These are phyloP conservation scores for Paraconiothyrium brasiliense DNA, from an alignment of 2,329 filamentous ascomycete genomes.

Conservation along the genomic window DNA sequence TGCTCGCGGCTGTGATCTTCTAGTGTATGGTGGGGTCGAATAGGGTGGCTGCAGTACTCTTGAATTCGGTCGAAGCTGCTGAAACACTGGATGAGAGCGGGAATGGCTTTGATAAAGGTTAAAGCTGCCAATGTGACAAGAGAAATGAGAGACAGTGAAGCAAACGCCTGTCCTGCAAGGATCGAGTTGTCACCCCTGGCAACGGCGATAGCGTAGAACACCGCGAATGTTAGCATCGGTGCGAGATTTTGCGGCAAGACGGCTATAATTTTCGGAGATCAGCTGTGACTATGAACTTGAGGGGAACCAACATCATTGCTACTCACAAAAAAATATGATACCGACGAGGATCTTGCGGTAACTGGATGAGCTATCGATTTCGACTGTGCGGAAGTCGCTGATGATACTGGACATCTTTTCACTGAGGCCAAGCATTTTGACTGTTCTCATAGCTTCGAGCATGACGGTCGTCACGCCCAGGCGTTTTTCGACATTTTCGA, in stretches of 20 bases:
- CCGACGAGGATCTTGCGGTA: constrained; percentile 22
- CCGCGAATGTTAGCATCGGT: constrained; percentile 21
- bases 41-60: constrained; percentile 21
- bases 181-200: constrained; percentile 15
- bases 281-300: constrained; percentile 10
- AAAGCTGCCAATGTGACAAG: constrained; percentile 20
- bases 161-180: constrained; percentile 21
- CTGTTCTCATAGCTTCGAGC: constrained; percentile 17
- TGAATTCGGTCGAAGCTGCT: constrained; percentile 23
- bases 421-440: constrained; percentile 22
- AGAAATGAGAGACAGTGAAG: constrained; percentile 20
- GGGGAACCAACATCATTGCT: neutral
- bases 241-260: constrained; percentile 17
- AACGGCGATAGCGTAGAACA: constrained; percentile 16
- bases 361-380: constrained; percentile 17
- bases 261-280: constrained; percentile 4
- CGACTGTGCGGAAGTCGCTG: constrained; percentile 17
- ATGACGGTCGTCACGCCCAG: constrained; percentile 18
- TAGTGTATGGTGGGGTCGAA: constrained; percentile 18
- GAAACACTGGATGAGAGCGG: constrained; percentile 17
- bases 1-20: constrained; percentile 14
- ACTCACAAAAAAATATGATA: constrained; percentile 19
- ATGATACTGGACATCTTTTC: constrained; percentile 18
- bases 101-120: constrained; percentile 16
- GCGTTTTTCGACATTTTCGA: constrained; percentile 19